Conservation (phyloP, 192 early-diverging fungal genomes). For the Geranomyces michiganensis region DNA sequence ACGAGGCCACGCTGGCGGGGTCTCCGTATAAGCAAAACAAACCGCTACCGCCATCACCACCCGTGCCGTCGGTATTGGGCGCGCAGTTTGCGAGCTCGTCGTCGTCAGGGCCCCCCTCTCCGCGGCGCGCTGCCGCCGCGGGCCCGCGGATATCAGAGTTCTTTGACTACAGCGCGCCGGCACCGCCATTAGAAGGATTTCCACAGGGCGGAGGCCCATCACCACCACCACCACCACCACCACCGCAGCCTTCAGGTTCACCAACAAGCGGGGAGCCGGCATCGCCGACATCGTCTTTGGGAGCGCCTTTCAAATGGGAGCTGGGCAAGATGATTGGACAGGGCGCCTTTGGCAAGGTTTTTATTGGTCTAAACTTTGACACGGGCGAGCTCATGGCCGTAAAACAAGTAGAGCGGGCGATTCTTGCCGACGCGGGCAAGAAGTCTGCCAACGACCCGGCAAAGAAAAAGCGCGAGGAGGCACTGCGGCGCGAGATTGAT, state of each 20-base stretch:
- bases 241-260: neutral
- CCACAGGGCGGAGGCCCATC: too few relatives aligned
- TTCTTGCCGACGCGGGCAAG: constrained; percentile 23
- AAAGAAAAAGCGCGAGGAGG: constrained; percentile 58
- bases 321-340: constrained; percentile 89
- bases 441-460: neutral
- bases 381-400: constrained; percentile 95
- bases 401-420: constrained; percentile 79
- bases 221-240: constrained; percentile 13
- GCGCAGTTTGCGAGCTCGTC: neutral
- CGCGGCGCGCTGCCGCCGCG: neutral
- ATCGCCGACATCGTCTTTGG: constrained; percentile 21
- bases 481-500: constrained; percentile 85
- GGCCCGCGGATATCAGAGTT: constrained; percentile 5
- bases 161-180: neutral
- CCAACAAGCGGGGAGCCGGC: neutral
- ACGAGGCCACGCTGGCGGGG: neutral
- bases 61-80: neutral
- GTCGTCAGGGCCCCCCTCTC: neutral
- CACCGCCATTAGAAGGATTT: neutral
- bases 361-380: constrained; percentile 83
- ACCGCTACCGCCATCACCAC: neutral
- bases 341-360: constrained; percentile 97
- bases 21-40: constrained; percentile 8
- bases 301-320: constrained; percentile 69